A percentile compares a stretch with the other conserved stretches of the same genome.
Evolutionary conservation across 139 green algal genomes (phyloP).

Genomic region (Tetradesmus lagerheimii): DNA sequence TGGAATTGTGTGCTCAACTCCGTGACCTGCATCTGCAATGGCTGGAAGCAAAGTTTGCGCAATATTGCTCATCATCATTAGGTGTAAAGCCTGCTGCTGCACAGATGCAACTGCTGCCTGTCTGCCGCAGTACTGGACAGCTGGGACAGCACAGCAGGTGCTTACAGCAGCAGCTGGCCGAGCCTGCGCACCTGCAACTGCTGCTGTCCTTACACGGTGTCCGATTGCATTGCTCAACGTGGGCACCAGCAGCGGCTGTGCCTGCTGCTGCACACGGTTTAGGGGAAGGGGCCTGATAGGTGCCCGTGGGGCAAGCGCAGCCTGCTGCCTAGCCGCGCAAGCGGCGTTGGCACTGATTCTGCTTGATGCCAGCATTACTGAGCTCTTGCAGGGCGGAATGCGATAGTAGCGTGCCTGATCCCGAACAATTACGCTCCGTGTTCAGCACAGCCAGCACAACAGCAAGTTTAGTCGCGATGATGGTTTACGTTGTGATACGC

Average conservation of each 20-base stretch:
- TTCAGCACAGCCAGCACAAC: not conserved
- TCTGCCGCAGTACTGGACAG: not conserved
- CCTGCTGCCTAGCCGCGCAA: not conserved
- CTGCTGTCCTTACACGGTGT: not conserved
- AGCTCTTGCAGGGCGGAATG: not conserved
- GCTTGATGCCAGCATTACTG: not conserved
- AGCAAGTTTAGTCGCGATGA: too few relatives aligned
- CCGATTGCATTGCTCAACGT: not conserved
- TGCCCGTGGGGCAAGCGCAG: not conserved
- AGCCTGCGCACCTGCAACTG: not conserved
- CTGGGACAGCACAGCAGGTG: not conserved
- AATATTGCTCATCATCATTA: too few relatives aligned
- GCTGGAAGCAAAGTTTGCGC: too few relatives aligned
- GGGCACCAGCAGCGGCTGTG: not conserved
- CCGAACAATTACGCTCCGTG: not conserved
- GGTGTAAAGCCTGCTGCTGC: not conserved
- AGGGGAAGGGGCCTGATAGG: not conserved
- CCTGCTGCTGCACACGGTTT: not conserved
- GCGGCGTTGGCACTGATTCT: not conserved
- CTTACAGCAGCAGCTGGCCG: not conserved
- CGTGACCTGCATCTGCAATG: too few relatives aligned
- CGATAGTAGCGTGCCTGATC: not conserved
- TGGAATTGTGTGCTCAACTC: too few relatives aligned
- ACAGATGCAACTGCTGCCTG: not conserved
- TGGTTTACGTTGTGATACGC: too few relatives aligned